Evolutionary conservation across 2,329 filamentous ascomycete species (phyloP), one percentile per base, ranked within the genome.

Genomic region (Metarhizium brunneum): DNA sequence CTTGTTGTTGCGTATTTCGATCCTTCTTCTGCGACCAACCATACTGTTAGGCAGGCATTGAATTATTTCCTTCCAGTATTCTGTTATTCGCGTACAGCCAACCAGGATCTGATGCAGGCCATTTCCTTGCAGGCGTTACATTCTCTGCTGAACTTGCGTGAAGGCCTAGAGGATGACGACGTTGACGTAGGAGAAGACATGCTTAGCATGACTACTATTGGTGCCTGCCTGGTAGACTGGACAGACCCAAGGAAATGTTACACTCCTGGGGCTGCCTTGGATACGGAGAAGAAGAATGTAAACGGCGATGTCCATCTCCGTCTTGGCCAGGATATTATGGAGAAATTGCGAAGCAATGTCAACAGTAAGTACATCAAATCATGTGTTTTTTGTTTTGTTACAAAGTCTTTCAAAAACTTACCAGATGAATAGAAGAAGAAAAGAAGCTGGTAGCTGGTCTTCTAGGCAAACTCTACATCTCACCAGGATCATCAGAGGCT

Each of bases 51-150:
- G 25, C 92, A 97, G 70, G 87, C 89, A 0, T 77, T 97, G 54
- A 90, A 89, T 61, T 97, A 97, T 71, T 96, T 96, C 78, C 76
- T 97, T 40, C 92, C 92, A 0, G 92, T 96, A 0, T 97, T 95
- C 74, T 94, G 90, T 69, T 95, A 92, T 70, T 92, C 88, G 7
- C 82, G 89, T 3, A 71, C 85, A 4, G 87, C 89, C 60, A 96
- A 96, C 65, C 91, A 94, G 60, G 81, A 87, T 32, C 79, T 90
- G 38, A 91, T 97, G 87, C 83, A 84, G 6, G 73, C 77, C 18
- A 81, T 96, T 20, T 82, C 87, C 0, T 80, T 92, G 2, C 82
- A 87, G 30, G 84, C 90, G 0, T 74, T 97, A 10, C 86, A 90
- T 60, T 83, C 86, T 13, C 80, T 96, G 7, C 81, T 87, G 64